phyloP scores from a whole-genome alignment of 176 grass and related monocot genomes.

The Tillandsia leiboldiana region DNA sequence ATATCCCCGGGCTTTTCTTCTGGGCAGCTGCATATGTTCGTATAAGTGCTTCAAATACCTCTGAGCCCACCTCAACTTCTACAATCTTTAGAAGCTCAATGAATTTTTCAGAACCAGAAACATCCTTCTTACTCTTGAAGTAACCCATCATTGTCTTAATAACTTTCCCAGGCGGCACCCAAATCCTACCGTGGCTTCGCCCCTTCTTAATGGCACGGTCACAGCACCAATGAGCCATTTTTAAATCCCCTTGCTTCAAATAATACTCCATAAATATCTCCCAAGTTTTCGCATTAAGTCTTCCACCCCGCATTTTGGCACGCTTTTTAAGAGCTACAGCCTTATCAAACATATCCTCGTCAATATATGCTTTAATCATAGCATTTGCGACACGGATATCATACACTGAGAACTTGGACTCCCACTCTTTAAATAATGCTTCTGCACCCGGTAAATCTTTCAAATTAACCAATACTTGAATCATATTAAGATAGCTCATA shows the following conservation, averaged over 20 bases:
- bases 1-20: slow-evolving; percentile 69
- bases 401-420: slow-evolving; percentile 45
- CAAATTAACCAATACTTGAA: slow-evolving; percentile 69
- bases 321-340: slow-evolving; percentile 57
- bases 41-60: slow-evolving; percentile 53
- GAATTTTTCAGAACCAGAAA: slow-evolving; percentile 55
- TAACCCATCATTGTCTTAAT: slow-evolving; percentile 40
- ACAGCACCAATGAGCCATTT: slow-evolving; percentile 65
- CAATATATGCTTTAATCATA: slow-evolving; percentile 77
- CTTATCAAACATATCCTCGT: slow-evolving; percentile 77
- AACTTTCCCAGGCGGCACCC: slow-evolving; percentile 40
- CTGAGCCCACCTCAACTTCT: slow-evolving; percentile 30
- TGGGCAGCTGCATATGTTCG: slow-evolving; percentile 46
- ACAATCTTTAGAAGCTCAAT: slow-evolving; percentile 50
- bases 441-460: slow-evolving; percentile 88
- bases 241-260: slow-evolving; percentile 57
- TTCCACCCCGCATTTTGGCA: slow-evolving; percentile 64
- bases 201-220: slow-evolving; percentile 91
- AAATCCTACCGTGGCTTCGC: slow-evolving; percentile 48
- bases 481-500: slow-evolving; percentile 96
- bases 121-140: slow-evolving; percentile 60
- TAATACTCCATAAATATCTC: slow-evolving; percentile 84
- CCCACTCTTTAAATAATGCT: slow-evolving; percentile 88
- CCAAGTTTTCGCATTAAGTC: slow-evolving; percentile 85
- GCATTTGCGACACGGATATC: slow-evolving; percentile 85